These are phyloP conservation scores for Haematococcus sp. DNA, from an alignment of 139 green algal species.

Conservation along the genomic window DNA sequence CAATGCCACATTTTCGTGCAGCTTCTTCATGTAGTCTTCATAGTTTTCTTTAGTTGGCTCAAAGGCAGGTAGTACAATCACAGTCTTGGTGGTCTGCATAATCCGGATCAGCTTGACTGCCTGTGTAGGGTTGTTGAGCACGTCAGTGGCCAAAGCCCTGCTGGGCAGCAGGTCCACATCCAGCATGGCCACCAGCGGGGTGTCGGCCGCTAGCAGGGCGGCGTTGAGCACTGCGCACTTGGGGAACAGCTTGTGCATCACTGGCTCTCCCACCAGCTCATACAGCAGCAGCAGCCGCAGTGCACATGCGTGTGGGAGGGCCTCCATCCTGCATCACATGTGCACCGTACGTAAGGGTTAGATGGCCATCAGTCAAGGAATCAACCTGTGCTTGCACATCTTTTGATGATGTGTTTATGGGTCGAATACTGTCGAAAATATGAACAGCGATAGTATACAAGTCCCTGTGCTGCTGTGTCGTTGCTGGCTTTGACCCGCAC, in stretches of 20 bases:
- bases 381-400: too few species aligned
- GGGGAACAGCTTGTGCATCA: conserved; percentile 41
- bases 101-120: too few species aligned
- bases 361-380: too few species aligned
- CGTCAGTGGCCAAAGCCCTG: neutral
- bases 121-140: neutral
- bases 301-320: neutral
- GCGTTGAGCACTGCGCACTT: conserved; percentile 50
- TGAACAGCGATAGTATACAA: too few species aligned
- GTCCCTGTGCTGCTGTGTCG: too few species aligned
- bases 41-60: conserved; percentile 26
- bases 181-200: conserved; percentile 43
- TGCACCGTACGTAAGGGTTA: too few species aligned
- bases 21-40: too few species aligned
- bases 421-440: too few species aligned
- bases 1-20: too few species aligned
- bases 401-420: too few species aligned
- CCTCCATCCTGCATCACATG: conserved; percentile 13
- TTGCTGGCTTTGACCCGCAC: too few species aligned
- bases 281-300: conserved; percentile 43
- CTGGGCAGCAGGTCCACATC: conserved; percentile 48
- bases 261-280: conserved; percentile 32
- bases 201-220: conserved; percentile 36
- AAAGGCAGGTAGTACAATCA: conserved; percentile 51
- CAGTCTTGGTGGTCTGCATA: neutral